These are phyloP conservation scores for Brassica napus DNA, from an alignment of 345 rosid species.

Conservation along the genomic window Da-Ae NC_063436.1:16320501-16321000, in stretches of 20 bases:
- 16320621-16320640: slow-evolving; percentile 66
- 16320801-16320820: neutral
- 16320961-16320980: neutral
- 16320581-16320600: neutral
- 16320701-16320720: slow-evolving; percentile 69
- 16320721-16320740: slow-evolving; percentile 73
- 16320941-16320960: neutral
- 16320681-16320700: slow-evolving; percentile 72
- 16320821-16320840: slow-evolving; percentile 3
- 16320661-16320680: slow-evolving; percentile 82
- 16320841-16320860: neutral
- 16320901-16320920: neutral
- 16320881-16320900: neutral
- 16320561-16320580: neutral
- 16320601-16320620: slow-evolving; percentile 65
- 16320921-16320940: neutral
- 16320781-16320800: slow-evolving; percentile 2
- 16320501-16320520: slow-evolving; percentile 94
- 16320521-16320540: slow-evolving; percentile 62
- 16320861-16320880: slow-evolving; percentile 17
- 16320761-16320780: neutral
- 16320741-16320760: slow-evolving; percentile 44
- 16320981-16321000: neutral
- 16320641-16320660: slow-evolving; percentile 73
- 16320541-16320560: neutral